Evolutionary conservation across 345 rosid species (phyloP).

Genomic region (Firmiana major): DNA sequence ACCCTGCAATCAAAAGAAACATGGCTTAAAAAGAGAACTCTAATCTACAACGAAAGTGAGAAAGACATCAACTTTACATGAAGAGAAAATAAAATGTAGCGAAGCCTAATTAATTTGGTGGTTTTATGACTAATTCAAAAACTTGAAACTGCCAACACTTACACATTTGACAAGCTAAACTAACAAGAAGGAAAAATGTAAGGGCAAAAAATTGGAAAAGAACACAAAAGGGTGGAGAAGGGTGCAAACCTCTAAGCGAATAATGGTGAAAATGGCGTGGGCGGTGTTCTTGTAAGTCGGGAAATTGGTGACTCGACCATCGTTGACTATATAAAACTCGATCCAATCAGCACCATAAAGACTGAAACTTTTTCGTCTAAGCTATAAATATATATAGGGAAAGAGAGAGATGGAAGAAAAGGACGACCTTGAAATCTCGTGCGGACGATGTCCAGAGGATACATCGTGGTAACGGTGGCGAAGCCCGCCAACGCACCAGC

Average conservation of each 20-base stretch:
- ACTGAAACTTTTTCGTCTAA: neutral
- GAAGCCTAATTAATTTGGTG: no score
- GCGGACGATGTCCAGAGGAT: constrained; percentile 92
- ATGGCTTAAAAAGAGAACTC: neutral
- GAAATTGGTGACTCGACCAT: constrained; percentile 58
- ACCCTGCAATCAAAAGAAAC: constrained; percentile 43
- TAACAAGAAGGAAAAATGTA: no score
- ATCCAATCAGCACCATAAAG: constrained; percentile 7
- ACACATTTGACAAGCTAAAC: no score
- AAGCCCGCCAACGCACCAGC: constrained; percentile 92
- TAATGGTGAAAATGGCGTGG: constrained; percentile 70
- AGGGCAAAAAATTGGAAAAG: neutral
- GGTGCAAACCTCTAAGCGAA: constrained; percentile 63
- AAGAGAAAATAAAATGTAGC: neutral
- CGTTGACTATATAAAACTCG: constrained; percentile 47
- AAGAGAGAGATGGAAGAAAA: neutral
- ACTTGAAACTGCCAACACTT: no score
- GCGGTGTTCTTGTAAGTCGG: constrained; percentile 80
- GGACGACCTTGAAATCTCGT: constrained; percentile 67
- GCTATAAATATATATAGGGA: neutral
- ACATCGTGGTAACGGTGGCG: constrained; percentile 74
- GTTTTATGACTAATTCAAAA: no score
- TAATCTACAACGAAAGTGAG: neutral
- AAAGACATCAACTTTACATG: neutral
- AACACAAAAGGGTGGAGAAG: no score